Conservation (phyloP, 768 basidiomycete genomes). For the Phaffia australis region DNA sequence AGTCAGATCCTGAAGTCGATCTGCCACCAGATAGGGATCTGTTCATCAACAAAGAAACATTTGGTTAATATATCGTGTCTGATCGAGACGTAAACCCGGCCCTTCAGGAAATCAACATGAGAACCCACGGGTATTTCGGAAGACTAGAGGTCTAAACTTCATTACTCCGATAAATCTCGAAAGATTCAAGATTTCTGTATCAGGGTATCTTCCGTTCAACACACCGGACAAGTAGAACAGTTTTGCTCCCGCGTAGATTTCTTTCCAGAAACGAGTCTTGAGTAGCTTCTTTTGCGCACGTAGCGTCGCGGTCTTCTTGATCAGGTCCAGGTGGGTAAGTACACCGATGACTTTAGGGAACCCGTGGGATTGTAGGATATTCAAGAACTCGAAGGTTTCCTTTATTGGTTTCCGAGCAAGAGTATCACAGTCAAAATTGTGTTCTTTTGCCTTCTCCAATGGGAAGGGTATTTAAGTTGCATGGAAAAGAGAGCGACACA, state of each 20-base stretch:
- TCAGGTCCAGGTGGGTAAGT: conserved; percentile 89
- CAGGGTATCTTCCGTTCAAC: conserved; percentile 93
- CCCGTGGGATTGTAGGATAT: conserved; percentile 90
- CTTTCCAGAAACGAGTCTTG: conserved; percentile 98
- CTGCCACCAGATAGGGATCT: conserved; percentile 88
- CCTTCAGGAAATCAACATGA: neutral
- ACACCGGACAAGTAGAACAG: conserved; percentile 95
- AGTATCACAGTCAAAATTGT: neutral
- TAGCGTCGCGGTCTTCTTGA: conserved; percentile 78
- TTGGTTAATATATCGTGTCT: neutral
- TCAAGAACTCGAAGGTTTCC: conserved; percentile 99
- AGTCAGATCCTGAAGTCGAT: conserved; percentile 90
- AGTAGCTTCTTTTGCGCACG: conserved; percentile 83
- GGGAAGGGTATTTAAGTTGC: too few relatives aligned
- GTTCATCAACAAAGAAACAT: neutral
- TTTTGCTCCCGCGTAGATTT: conserved; percentile 97
- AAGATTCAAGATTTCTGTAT: conserved; percentile 89
- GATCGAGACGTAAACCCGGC: neutral
- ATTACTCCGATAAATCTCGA: conserved; percentile 93
- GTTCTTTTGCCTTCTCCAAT: neutral
- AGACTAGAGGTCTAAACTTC: conserved; percentile 95
- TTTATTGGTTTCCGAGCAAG: conserved; percentile 35
- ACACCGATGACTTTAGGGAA: conserved; percentile 98
- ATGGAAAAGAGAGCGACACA: conserved; percentile 38
- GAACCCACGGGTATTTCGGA: conserved; percentile 57